These are phyloP conservation scores for Posidonia australis DNA, from an alignment of 106 monocot genomes.

Conservation along the genomic window DNA sequence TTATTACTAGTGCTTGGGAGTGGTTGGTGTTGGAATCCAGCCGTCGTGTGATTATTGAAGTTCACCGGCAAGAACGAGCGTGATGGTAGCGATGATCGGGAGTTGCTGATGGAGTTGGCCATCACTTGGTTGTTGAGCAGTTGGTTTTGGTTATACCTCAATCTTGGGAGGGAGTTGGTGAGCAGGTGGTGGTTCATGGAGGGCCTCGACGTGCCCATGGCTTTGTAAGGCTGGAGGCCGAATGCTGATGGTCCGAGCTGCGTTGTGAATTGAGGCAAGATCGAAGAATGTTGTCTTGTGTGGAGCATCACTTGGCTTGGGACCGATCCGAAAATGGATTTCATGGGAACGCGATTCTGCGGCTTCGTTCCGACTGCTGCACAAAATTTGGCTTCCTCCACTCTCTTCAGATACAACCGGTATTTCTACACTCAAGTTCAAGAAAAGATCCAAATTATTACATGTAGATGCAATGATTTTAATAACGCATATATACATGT, in stretches of 20 bases:
- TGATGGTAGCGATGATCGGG: neutral
- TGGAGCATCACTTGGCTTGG: conserved; percentile 2
- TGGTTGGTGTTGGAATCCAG: no score
- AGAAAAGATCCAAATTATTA: neutral
- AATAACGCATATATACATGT: neutral
- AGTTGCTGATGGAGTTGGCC: neutral
- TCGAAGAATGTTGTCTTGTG: neutral
- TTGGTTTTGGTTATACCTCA: neutral
- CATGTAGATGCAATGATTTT: neutral
- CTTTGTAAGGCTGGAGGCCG: neutral
- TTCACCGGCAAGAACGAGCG: neutral
- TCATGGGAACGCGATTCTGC: neutral
- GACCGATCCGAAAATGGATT: conserved; percentile 3
- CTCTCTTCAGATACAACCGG: conserved; percentile 8
- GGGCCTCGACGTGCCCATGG: neutral
- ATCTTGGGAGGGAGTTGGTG: neutral
- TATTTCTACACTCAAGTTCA: conserved; percentile 6
- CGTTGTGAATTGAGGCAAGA: neutral
- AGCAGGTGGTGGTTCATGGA: neutral
- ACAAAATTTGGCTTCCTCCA: neutral
- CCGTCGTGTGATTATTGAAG: neutral
- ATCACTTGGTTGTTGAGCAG: neutral
- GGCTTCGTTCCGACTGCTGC: neutral
- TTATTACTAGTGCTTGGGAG: no score
- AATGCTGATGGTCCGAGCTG: neutral